phyloP scores from a whole-genome alignment of 345 rosid genomes.

The Dimocarpus longan region DNA sequence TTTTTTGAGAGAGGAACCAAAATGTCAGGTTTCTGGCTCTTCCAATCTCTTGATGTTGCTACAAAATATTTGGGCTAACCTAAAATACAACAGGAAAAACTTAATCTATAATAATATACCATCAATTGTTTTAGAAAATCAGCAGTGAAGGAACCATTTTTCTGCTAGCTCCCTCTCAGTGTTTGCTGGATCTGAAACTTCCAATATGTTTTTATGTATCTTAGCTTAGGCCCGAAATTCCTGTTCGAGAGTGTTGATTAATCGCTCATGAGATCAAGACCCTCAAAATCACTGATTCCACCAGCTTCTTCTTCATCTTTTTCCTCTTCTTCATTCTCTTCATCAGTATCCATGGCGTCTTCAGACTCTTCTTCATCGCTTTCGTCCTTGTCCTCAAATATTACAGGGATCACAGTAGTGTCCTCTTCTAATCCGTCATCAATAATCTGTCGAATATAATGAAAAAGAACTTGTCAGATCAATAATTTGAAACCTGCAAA shows the following conservation, averaged over 20 bases:
- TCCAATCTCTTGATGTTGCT: not conserved
- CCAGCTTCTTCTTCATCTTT: constrained; percentile 31
- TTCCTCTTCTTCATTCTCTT: constrained; percentile 38
- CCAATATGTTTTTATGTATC: not conserved
- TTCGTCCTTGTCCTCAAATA: constrained; percentile 71
- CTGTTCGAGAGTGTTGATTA: constrained; percentile 17
- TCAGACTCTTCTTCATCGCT: constrained; percentile 73
- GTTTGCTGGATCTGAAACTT: not conserved
- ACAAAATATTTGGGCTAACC: not conserved
- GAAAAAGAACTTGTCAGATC: not conserved
- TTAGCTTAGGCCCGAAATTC: not conserved
- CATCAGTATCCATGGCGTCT: constrained; percentile 57
- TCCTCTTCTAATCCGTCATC: constrained; percentile 60
- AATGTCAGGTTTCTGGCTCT: not conserved
- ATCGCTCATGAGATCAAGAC: constrained; percentile 55
- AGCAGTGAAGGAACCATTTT: not conserved
- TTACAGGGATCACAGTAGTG: constrained; percentile 39
- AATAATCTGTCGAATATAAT: constrained; percentile 39
- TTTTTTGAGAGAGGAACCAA: not conserved
- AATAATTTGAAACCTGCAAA: not conserved
- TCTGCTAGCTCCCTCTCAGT: not conserved
- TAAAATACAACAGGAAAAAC: not conserved
- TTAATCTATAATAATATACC: not conserved
- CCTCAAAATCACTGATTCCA: constrained; percentile 51
- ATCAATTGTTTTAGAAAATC: not conserved